Evolutionary conservation across 1,284 basidiomycete species (phyloP).

Genomic region (Austroboletus novae-zelandiae): DNA sequence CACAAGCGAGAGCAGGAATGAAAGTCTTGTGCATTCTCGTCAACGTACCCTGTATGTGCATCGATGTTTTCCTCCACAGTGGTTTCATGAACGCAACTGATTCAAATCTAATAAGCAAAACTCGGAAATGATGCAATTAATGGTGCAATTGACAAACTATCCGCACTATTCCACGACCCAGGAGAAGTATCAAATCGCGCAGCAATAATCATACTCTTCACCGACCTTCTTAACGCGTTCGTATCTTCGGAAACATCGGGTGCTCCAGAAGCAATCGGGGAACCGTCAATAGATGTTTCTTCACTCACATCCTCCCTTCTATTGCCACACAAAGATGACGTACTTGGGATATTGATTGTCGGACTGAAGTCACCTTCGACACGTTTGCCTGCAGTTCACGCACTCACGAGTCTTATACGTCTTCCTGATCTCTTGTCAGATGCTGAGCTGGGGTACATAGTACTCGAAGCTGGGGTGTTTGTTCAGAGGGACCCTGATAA

Average conservation of each 20-base stretch:
- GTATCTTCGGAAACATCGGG: slow-evolving; percentile 26
- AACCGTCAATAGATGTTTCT: not conserved
- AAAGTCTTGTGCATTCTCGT: slow-evolving; percentile 79
- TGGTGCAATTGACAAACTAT: slow-evolving; percentile 69
- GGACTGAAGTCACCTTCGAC: slow-evolving; percentile 59
- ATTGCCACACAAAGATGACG: slow-evolving; percentile 69
- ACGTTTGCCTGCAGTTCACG: slow-evolving; percentile 58
- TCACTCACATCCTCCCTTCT: slow-evolving; percentile 39
- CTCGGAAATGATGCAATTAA: slow-evolving; percentile 68
- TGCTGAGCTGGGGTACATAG: slow-evolving; percentile 77
- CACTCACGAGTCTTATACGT: slow-evolving; percentile 62
- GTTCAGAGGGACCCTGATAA: slow-evolving; percentile 58
- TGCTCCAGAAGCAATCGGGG: not conserved
- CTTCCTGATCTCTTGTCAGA: slow-evolving; percentile 62
- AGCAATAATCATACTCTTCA: slow-evolving; percentile 62
- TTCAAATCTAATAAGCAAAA: slow-evolving; percentile 48
- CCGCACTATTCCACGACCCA: slow-evolving; percentile 74
- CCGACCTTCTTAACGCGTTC: slow-evolving; percentile 54
- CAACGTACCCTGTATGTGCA: slow-evolving; percentile 68
- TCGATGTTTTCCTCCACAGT: slow-evolving; percentile 1
- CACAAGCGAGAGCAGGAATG: slow-evolving; percentile 80
- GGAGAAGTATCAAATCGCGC: slow-evolving; percentile 75
- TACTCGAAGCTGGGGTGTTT: slow-evolving; percentile 75
- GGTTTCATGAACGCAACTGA: slow-evolving; percentile 2
- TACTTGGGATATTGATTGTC: slow-evolving; percentile 64